Evolutionary conservation across 2,329 filamentous ascomycete genomes (phyloP).

Genomic region (Amauroascus niger): DNA sequence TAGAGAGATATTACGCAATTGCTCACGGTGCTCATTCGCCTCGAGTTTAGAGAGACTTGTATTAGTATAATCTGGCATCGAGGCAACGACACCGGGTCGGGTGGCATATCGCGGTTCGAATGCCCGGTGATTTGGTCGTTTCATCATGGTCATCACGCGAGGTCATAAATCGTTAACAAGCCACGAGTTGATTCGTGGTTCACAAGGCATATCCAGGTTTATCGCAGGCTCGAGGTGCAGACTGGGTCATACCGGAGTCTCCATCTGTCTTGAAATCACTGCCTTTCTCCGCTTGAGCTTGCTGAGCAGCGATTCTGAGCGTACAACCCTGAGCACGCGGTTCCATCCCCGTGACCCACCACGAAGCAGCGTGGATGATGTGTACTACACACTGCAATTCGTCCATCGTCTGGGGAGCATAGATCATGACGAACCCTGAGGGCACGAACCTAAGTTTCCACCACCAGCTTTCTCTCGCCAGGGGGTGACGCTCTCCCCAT

Average conservation of each 20-base stretch:
- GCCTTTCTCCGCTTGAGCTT: neutral
- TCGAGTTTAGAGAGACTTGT: neutral
- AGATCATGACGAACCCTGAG: constrained; percentile 67
- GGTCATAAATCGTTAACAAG: neutral
- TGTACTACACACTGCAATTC: constrained; percentile 58
- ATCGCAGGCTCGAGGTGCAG: constrained; percentile 1
- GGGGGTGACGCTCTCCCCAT: constrained; percentile 63
- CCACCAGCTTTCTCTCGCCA: constrained; percentile 48
- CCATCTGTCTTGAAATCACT: neutral
- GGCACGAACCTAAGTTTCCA: constrained; percentile 61
- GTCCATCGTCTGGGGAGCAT: constrained; percentile 60
- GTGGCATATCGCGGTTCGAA: no score
- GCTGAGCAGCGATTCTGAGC: neutral
- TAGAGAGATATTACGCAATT: neutral
- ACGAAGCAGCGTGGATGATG: constrained; percentile 65
- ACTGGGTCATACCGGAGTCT: neutral
- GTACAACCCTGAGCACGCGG: constrained; percentile 4
- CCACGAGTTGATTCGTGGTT: no score
- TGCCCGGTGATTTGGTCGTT: no score
- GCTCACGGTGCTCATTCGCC: neutral
- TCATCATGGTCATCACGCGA: no score
- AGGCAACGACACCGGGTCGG: no score
- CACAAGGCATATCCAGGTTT: constrained; percentile 9
- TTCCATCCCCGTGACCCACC: constrained; percentile 40
- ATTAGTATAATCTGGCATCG: neutral